These are phyloP conservation scores for Salvia miltiorrhiza DNA, from an alignment of 257 asterid species.

Conservation along the genomic window DNA sequence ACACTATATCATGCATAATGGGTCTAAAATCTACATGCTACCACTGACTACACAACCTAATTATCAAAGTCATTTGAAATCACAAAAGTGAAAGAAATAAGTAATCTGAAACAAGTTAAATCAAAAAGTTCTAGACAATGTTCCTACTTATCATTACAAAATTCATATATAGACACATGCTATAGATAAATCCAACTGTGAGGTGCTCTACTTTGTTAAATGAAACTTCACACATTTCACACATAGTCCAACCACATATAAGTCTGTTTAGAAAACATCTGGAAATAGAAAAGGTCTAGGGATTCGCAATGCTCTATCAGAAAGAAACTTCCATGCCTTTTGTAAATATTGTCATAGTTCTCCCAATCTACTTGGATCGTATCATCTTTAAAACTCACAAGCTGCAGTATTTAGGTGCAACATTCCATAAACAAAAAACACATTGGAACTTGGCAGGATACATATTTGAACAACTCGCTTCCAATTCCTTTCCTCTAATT, in stretches of 20 bases:
- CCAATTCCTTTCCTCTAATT: background rate
- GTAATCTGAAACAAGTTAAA: background rate
- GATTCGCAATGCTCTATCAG: background rate
- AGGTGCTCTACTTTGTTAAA: background rate
- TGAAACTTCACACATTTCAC: background rate
- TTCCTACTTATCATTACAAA: background rate
- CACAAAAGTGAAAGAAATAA: background rate
- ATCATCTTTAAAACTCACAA: constrained; percentile 4
- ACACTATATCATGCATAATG: background rate
- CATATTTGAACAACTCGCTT: background rate
- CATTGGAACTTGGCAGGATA: background rate
- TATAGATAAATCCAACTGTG: background rate
- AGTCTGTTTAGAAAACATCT: background rate
- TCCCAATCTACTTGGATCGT: background rate
- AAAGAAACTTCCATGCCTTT: constrained; percentile 7
- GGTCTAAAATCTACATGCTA: background rate
- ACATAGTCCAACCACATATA: background rate
- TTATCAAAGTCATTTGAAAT: constrained; percentile 2
- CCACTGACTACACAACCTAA: background rate
- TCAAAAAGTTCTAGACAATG: background rate
- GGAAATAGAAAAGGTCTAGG: background rate
- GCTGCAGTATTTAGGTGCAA: background rate
- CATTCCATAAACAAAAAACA: background rate
- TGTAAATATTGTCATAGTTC: background rate
- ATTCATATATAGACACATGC: background rate